Conservation (phyloP, 768 basidiomycete species). For the Boletus insuetus region DNA sequence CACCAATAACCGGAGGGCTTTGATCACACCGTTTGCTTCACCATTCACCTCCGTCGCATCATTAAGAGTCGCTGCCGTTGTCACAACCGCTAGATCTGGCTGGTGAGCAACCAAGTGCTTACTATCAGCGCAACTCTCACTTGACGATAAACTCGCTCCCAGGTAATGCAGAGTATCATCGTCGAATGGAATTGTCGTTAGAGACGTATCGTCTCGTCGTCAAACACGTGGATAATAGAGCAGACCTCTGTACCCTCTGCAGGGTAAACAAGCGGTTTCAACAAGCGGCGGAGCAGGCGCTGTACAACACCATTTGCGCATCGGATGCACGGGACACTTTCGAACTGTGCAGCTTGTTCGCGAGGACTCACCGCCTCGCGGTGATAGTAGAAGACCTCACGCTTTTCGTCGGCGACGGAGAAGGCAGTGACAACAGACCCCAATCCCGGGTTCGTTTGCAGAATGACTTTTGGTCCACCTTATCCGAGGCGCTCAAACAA, state of each 20-base stretch:
- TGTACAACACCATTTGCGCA: conserved; percentile 60
- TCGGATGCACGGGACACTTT: conserved; percentile 38
- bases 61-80: neutral
- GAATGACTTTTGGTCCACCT: conserved; percentile 46
- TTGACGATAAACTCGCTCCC: neutral
- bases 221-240: conserved; percentile 46
- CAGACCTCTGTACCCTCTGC: conserved; percentile 56
- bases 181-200: conserved; percentile 56
- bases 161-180: conserved; percentile 37
- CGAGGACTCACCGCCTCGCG: conserved; percentile 46
- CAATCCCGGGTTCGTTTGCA: conserved; percentile 20
- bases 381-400: conserved; percentile 53
- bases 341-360: conserved; percentile 48
- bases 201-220: conserved; percentile 60
- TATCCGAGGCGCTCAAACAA: conserved; percentile 49
- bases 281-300: conserved; percentile 49
- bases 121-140: neutral
- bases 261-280: conserved; percentile 57
- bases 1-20: neutral
- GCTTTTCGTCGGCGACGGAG: conserved; percentile 37
- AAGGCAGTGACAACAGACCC: conserved; percentile 1
- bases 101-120: conserved; percentile 7
- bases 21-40: neutral
- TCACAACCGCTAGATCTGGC: neutral
- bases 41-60: neutral